Evolutionary conservation across 1,284 basidiomycete genomes (phyloP), one percentile per base, ranked within the genome.

Genomic region (Erythrobasidium hasegawianum): DNA sequence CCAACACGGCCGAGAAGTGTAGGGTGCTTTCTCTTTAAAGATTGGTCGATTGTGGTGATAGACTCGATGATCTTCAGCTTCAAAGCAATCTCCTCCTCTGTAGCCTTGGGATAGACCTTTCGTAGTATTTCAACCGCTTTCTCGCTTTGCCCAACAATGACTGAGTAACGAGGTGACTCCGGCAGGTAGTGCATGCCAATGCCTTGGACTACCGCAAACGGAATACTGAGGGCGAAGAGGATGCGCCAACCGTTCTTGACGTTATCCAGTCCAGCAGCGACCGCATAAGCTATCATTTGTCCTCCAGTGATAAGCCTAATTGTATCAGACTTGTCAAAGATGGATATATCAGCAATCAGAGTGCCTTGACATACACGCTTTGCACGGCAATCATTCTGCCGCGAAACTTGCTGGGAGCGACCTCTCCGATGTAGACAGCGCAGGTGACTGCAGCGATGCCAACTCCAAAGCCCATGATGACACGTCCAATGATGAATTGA

Each of bases 351-450:
- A 20, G 38, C 1, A 4, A 9, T 7, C 22, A 2, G 33, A 10
- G 10, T 10, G 2, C 16, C 22, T 5, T n/a, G 8, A 18, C 13
- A 74, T n/a, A n/a, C n/a, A n/a, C n/a, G n/a, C n/a, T n/a, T 38
- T 70, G 80, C 64, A 80, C 74, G 1, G 79, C 78, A 3, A 90
- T 88, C 82, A 91, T 85, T 38, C 87, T 80, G 0, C 88, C 89
- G 16, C 89, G 81, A 49, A 88, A 81, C 0, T 62, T 54, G 2
- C 87, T 88, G 0, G 89, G 89, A 0, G 87, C 85, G 24, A 90
- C 81, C 76, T 91, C 89, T 73, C 89, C 87, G 62, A 92, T 89
- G 75, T 90, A 90, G 4, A 91, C 79, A 2, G 88, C 88, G 0
- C 87, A 86, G 59, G 88, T 83, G 72, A 87, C 89, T 5, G 86